Conservation (phyloP, 768 basidiomycete species). For the Pisolithus sp. region DNA sequence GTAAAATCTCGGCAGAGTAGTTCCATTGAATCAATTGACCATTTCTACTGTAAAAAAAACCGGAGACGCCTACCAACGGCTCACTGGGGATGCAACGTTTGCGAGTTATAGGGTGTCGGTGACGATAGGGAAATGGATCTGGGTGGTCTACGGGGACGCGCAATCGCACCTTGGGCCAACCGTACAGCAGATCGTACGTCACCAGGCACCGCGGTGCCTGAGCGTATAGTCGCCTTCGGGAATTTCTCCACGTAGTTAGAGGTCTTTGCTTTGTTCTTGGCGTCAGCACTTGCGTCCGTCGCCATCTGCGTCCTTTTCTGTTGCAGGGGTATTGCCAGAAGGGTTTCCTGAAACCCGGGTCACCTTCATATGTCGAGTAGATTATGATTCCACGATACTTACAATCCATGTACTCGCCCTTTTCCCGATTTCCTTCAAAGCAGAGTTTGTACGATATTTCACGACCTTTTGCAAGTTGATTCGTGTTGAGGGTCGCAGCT, state of each 20-base stretch:
- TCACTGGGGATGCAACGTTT: slow-evolving; percentile 17
- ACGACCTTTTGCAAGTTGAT: slow-evolving; percentile 74
- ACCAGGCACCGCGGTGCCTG: slow-evolving; percentile 54
- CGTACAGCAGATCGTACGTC: slow-evolving; percentile 50
- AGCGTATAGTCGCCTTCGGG: slow-evolving; percentile 25
- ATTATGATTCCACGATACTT: slow-evolving; percentile 23
- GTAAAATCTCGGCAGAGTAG: background rate
- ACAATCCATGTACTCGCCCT: slow-evolving; percentile 67
- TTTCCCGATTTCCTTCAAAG: slow-evolving; percentile 40
- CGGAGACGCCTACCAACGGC: slow-evolving; percentile 2
- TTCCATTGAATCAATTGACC: background rate
- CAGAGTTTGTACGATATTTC: slow-evolving; percentile 46
- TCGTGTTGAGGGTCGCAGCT: slow-evolving; percentile 59
- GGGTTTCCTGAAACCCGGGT: slow-evolving; percentile 44
- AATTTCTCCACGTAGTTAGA: slow-evolving; percentile 17
- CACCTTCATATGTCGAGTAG: background rate
- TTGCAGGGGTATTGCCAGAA: slow-evolving; percentile 60
- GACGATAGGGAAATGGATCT: slow-evolving; percentile 5
- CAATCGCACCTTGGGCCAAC: slow-evolving; percentile 49
- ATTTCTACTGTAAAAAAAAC: slow-evolving; percentile 3
- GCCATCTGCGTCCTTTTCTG: slow-evolving; percentile 37
- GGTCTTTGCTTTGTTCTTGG: slow-evolving; percentile 16
- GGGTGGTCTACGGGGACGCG: slow-evolving; percentile 22
- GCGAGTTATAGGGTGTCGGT: slow-evolving; percentile 14
- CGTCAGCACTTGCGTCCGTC: slow-evolving; percentile 31